Percentiles rank a stretch among this genome's conserved stretches.
Evolutionary conservation across 345 rosid genomes (phyloP).

Genomic region (Salix brachista): DNA sequence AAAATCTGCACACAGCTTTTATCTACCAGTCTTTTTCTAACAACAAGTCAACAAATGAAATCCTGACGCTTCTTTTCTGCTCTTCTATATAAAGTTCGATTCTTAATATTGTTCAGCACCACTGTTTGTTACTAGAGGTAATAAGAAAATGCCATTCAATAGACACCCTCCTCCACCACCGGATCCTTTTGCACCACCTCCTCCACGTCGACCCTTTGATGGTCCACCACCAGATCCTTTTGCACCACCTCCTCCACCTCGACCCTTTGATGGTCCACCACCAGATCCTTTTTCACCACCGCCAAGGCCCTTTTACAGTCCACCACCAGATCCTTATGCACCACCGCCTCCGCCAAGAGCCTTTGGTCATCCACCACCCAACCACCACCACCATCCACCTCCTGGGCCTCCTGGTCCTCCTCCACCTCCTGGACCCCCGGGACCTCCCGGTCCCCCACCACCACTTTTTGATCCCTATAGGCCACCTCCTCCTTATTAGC

Average conservation of each 20-base stretch:
- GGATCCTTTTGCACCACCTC: conserved; percentile 7
- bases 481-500: neutral
- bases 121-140: too few species aligned
- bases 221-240: conserved; percentile 9
- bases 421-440: neutral
- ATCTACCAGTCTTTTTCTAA: neutral
- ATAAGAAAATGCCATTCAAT: neutral
- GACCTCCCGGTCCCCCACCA: neutral
- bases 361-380: neutral
- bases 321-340: too few species aligned
- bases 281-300: conserved; percentile 26
- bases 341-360: conserved; percentile 6
- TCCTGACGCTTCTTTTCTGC: neutral
- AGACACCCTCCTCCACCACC: conserved; percentile 8
- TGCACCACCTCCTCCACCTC: conserved; percentile 1
- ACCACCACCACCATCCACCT: neutral
- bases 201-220: neutral
- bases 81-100: too few species aligned
- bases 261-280: neutral
- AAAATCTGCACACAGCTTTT: neutral
- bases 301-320: too few species aligned
- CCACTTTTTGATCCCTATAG: neutral
- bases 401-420: conserved; percentile 11
- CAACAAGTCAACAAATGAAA: neutral
- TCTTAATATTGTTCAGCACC: neutral